Conservation (phyloP, 1,139 yeast species). For the Suzukiozyma palmioleophila region DNA sequence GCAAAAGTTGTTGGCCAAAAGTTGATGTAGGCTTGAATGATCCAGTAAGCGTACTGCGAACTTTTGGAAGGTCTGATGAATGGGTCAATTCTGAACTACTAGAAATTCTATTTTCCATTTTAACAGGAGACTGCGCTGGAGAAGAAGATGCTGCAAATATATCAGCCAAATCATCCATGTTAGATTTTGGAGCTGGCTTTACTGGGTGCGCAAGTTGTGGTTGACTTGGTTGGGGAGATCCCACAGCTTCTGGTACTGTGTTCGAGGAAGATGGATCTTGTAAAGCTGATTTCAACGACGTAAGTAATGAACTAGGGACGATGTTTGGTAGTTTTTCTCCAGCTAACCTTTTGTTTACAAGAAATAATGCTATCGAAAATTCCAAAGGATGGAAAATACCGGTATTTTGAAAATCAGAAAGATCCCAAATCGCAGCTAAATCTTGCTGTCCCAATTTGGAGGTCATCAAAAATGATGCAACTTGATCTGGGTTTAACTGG, state of each 20-base stretch:
- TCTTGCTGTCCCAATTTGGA: conserved; percentile 83
- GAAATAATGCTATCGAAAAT: conserved; percentile 89
- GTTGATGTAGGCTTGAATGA: conserved; percentile 56
- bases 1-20: conserved; percentile 60
- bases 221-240: conserved; percentile 7
- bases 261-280: conserved; percentile 11
- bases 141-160: conserved; percentile 42
- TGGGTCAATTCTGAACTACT: conserved; percentile 38
- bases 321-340: conserved; percentile 76
- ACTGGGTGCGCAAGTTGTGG: conserved; percentile 9
- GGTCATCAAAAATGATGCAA: conserved; percentile 84
- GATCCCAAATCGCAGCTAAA: conserved; percentile 90
- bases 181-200: conserved; percentile 35
- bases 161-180: conserved; percentile 63
- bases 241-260: conserved; percentile 12
- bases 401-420: conserved; percentile 84
- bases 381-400: conserved; percentile 79
- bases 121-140: conserved; percentile 9
- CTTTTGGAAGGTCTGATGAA: conserved; percentile 31
- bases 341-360: conserved; percentile 77
- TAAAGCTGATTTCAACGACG: conserved; percentile 22
- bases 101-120: conserved; percentile 18
- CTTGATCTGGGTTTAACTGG: conserved; percentile 66
- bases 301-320: conserved; percentile 51
- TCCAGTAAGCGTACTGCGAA: conserved; percentile 34